Conservation (phyloP, 371 early-diverging fungal genomes). For the Rhizomucor pusillus region DNA sequence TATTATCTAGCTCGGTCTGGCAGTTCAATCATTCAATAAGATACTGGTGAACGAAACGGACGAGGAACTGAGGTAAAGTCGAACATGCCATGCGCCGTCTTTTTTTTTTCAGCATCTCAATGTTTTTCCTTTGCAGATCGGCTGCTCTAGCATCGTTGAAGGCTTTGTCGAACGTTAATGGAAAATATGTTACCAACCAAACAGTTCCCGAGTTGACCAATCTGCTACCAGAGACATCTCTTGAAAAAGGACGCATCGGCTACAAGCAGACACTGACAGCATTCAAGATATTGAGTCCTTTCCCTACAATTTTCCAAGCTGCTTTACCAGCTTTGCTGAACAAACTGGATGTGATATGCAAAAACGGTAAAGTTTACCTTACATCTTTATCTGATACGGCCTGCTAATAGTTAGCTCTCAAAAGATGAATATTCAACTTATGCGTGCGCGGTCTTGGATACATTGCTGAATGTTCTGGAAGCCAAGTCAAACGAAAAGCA, state of each 20-base stretch:
- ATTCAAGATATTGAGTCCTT: conserved; percentile 23
- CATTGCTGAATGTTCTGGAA: conserved; percentile 42
- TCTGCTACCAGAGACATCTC: conserved; percentile 20
- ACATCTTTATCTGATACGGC: neutral
- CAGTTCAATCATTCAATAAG: conserved; percentile 56
- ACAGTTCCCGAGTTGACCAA: conserved; percentile 36
- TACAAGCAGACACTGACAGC: conserved; percentile 25
- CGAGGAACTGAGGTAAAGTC: conserved; percentile 44
- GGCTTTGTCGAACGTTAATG: conserved; percentile 19
- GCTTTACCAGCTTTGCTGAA: conserved; percentile 24
- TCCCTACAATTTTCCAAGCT: conserved; percentile 25
- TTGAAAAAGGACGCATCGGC: conserved; percentile 8
- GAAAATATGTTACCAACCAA: conserved; percentile 24
- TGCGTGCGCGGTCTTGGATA: conserved; percentile 39
- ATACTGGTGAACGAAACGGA: conserved; percentile 53
- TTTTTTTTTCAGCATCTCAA: neutral
- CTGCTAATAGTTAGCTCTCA: neutral
- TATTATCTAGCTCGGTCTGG: conserved; percentile 43
- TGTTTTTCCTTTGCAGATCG: conserved; percentile 3
- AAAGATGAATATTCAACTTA: conserved; percentile 24
- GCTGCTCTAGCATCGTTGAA: conserved; percentile 29
- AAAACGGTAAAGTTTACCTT: conserved; percentile 17
- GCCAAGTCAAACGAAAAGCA: conserved; percentile 41
- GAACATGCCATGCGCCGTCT: neutral
- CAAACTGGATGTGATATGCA: conserved; percentile 35